A percentile compares a stretch with the other conserved stretches of the same genome.
These are phyloP conservation scores for Nissolia schottii DNA, from an alignment of 306 rosid species.

Conservation along the genomic window DNA sequence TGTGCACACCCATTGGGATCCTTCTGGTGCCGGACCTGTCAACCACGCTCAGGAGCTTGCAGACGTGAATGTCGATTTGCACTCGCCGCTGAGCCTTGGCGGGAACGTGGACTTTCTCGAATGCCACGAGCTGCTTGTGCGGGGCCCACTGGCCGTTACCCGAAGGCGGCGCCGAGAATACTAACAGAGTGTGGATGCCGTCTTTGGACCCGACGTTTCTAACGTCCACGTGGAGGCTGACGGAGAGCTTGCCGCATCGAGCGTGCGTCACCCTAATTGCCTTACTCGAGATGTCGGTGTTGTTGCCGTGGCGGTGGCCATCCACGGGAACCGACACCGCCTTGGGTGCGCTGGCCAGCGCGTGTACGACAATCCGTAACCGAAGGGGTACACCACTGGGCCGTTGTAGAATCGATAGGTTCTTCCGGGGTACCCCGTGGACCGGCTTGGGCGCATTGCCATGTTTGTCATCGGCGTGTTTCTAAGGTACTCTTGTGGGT, in stretches of 20 bases:
- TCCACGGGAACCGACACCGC: conserved; percentile 41
- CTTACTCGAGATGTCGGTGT: conserved; percentile 28
- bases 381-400: conserved; percentile 74
- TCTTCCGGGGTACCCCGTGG: conserved; percentile 65
- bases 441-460: conserved; percentile 57
- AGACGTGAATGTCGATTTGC: conserved; percentile 54
- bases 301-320: conserved; percentile 41
- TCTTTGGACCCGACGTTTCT: conserved; percentile 58
- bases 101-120: conserved; percentile 57
- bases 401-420: conserved; percentile 77
- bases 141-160: conserved; percentile 61
- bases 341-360: conserved; percentile 47
- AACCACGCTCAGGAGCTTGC: conserved; percentile 75
- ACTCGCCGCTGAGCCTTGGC: conserved; percentile 44
- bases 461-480: conserved; percentile 69
- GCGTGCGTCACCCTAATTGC: conserved; percentile 77
- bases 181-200: conserved; percentile 62
- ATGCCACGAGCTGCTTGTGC: conserved; percentile 57
- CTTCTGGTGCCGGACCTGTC: conserved; percentile 64
- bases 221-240: conserved; percentile 53
- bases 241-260: conserved; percentile 48
- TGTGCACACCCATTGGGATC: conserved; percentile 64
- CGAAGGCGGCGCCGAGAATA: conserved; percentile 58
- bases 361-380: conserved; percentile 65
- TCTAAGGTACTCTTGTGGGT: conserved; percentile 56